phyloP scores from a whole-genome alignment of 2,329 filamentous ascomycete genomes.

The Ascochyta lentis region DNA sequence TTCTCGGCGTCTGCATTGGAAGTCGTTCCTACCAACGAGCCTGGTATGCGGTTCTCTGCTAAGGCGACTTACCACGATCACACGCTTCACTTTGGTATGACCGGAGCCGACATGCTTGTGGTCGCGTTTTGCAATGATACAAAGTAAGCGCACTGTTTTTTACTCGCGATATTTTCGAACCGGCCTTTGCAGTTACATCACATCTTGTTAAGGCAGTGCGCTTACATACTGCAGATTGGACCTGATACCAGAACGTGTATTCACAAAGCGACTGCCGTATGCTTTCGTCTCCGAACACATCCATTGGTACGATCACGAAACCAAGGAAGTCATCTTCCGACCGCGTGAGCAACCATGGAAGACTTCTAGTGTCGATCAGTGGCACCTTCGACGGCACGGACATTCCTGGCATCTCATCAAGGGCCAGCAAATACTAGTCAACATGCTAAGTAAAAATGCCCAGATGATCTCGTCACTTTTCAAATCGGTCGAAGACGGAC shows the following conservation, averaged over 20 bases:
- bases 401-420: slow-evolving; percentile 26
- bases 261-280: slow-evolving; percentile 43
- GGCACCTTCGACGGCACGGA: slow-evolving; percentile 23
- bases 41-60: slow-evolving; percentile 53
- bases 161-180: not conserved
- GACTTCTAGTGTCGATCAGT: slow-evolving; percentile 1
- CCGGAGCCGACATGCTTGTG: slow-evolving; percentile 30
- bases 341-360: slow-evolving; percentile 14
- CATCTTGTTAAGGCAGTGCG: not conserved
- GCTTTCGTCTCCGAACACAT: slow-evolving; percentile 28
- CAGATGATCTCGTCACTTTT: slow-evolving; percentile 22
- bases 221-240: slow-evolving; percentile 22
- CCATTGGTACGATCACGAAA: slow-evolving; percentile 36
- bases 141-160: slow-evolving; percentile 7
- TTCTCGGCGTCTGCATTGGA: slow-evolving; percentile 55
- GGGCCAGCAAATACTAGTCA: slow-evolving; percentile 5
- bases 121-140: slow-evolving; percentile 13
- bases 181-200: not conserved
- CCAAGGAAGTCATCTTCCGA: slow-evolving; percentile 21
- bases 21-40: slow-evolving; percentile 50
- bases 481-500: slow-evolving; percentile 21
- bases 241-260: slow-evolving; percentile 45
- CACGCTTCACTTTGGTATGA: slow-evolving; percentile 49
- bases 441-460: slow-evolving; percentile 18
- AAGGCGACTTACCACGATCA: slow-evolving; percentile 31